These are phyloP conservation scores for Eimeria tenella DNA, from an alignment of 169 alveolate species.

Conservation along the genomic window DNA sequence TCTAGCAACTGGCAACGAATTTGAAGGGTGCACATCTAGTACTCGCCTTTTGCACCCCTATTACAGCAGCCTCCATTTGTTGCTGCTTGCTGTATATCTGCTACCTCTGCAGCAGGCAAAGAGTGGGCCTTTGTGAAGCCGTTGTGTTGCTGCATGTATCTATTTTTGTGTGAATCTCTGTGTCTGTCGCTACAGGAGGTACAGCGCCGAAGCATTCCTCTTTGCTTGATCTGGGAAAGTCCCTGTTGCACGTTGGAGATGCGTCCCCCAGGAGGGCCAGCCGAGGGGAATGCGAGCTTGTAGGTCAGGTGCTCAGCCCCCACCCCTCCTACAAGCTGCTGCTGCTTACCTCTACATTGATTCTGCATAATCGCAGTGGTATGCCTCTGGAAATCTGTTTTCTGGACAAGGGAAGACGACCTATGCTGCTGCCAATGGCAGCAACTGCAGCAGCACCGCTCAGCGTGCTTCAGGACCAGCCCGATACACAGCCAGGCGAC, in stretches of 20 bases:
- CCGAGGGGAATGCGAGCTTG: slow-evolving; percentile 34
- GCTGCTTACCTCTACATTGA: slow-evolving; percentile 88
- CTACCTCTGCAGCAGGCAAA: no score
- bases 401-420: slow-evolving; percentile 83
- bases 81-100: no score
- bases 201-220: background rate
- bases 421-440: slow-evolving; percentile 82
- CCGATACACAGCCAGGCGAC: slow-evolving; percentile 4
- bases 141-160: background rate
- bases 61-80: no score
- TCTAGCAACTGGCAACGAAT: no score
- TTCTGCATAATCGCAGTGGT: slow-evolving; percentile 88
- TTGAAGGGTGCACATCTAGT: no score
- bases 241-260: background rate
- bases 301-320: slow-evolving; percentile 90
- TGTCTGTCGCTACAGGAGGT: background rate
- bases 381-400: slow-evolving; percentile 88
- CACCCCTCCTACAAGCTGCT: slow-evolving; percentile 90
- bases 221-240: background rate
- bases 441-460: slow-evolving; percentile 67
- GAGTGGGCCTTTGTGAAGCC: no score
- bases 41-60: no score
- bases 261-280: background rate
- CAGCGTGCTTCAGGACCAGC: slow-evolving; percentile 49
- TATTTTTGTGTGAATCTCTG: background rate